Conservation (phyloP, 2,329 filamentous ascomycete genomes). For the Trichophyton schoenleinii region DNA sequence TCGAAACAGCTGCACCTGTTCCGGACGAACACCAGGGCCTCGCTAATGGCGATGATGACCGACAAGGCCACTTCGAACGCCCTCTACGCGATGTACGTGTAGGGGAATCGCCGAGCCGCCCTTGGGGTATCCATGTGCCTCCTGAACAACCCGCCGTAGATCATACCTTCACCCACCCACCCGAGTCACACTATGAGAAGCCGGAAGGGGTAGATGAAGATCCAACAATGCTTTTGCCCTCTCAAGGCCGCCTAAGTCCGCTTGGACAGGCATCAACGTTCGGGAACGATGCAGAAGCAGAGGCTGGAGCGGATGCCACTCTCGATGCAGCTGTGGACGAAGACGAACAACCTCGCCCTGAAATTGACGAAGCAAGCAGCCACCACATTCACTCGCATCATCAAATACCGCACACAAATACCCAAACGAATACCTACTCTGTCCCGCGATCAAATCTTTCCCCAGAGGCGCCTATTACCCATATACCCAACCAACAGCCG, state of each 20-base stretch:
- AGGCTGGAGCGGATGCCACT: background rate
- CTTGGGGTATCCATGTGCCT: conserved; percentile 83
- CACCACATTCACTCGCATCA: background rate
- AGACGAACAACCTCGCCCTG: background rate
- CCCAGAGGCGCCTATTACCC: background rate
- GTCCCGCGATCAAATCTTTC: conserved; percentile 7
- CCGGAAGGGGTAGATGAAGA: background rate
- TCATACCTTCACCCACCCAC: conserved; percentile 8
- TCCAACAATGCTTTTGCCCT: background rate
- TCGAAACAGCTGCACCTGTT: background rate
- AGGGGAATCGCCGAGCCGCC: conserved; percentile 81
- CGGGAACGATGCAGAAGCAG: background rate
- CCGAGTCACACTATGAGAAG: background rate
- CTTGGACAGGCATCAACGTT: background rate
- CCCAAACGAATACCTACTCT: background rate
- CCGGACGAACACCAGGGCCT: conserved; percentile 21
- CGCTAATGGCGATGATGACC: conserved; percentile 41
- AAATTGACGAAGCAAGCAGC: conserved; percentile 6
- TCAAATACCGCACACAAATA: conserved; percentile 10
- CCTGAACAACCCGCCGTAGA: conserved; percentile 35
- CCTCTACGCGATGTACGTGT: conserved; percentile 80
- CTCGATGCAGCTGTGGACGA: background rate
- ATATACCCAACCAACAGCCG: conserved; percentile 10
- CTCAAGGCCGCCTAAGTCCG: background rate
- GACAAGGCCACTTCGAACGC: conserved; percentile 67